A percentile compares a stretch with the other conserved stretches of the same genome.
phyloP scores from a whole-genome alignment of 371 early-diverging fungal species.

The Mortierella sp. region DNA sequence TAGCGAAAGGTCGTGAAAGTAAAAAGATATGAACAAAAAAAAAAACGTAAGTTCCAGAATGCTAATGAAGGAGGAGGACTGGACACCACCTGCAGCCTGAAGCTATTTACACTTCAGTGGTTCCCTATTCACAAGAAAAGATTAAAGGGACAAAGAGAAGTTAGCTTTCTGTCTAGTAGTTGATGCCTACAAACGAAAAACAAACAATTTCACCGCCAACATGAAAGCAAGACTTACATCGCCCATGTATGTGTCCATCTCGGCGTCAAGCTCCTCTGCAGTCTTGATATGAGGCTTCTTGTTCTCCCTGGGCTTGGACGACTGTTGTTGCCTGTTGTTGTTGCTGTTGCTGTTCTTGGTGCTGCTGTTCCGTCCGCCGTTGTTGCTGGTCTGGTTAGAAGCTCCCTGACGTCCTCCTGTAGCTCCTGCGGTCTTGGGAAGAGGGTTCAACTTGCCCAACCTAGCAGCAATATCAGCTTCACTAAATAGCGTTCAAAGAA shows the following conservation, averaged over 20 bases:
- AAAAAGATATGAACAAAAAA: slow-evolving; percentile 1
- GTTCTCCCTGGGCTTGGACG: slow-evolving; percentile 18
- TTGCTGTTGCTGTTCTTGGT: slow-evolving; percentile 17
- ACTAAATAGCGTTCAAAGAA: slow-evolving; percentile 8
- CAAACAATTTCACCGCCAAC: neutral
- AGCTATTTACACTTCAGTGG: neutral
- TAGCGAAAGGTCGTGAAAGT: neutral
- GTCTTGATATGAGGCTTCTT: slow-evolving; percentile 36
- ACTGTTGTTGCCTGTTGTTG: slow-evolving; percentile 16
- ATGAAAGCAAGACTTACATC: slow-evolving; percentile 28
- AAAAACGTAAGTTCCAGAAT: neutral
- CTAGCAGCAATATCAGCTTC: slow-evolving; percentile 54
- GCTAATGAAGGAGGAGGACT: neutral
- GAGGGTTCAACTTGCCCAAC: slow-evolving; percentile 39
- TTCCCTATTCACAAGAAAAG: neutral
- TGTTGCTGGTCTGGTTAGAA: slow-evolving; percentile 1
- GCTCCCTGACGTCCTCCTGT: slow-evolving; percentile 1
- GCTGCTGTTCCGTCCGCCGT: slow-evolving; percentile 26
- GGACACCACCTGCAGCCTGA: neutral
- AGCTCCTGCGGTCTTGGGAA: slow-evolving; percentile 17
- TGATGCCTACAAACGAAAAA: neutral
- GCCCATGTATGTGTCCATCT: slow-evolving; percentile 58
- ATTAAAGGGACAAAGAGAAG: neutral
- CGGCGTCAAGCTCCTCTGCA: slow-evolving; percentile 53
- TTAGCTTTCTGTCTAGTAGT: neutral